phyloP scores from a whole-genome alignment of 78 protist genomes.

The Pirum gemmata region DNA sequence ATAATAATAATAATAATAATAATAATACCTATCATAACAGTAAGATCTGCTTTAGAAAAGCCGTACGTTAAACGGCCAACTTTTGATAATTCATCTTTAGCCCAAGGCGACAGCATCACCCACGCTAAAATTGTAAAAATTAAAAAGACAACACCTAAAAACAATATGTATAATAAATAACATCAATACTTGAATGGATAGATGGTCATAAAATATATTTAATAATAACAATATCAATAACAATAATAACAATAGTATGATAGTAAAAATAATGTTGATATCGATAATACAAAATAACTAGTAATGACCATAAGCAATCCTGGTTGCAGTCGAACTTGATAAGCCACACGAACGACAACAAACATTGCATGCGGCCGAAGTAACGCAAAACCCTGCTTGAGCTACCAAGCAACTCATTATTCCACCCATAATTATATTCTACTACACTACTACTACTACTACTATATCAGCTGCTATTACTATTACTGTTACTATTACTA shows the following conservation, averaged over 20 bases:
- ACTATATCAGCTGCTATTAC: too few species aligned
- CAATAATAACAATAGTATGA: too few species aligned
- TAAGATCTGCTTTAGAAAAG: too few species aligned
- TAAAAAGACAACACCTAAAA: slow-evolving; percentile 29
- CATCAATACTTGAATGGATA: too few species aligned
- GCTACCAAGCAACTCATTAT: slow-evolving; percentile 26
- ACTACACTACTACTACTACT: too few species aligned
- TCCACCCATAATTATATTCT: slow-evolving; percentile 47
- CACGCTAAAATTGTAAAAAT: slow-evolving; percentile 20
- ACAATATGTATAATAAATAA: too few species aligned
- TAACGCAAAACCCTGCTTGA: slow-evolving; percentile 4
- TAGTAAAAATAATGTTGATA: neutral
- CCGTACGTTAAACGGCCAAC: neutral
- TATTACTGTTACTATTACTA: too few species aligned
- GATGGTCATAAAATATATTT: too few species aligned
- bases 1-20: too few species aligned
- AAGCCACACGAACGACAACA: slow-evolving; percentile 23
- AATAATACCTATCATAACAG: too few species aligned
- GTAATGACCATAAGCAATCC: slow-evolving; percentile 25
- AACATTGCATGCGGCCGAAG: slow-evolving; percentile 29
- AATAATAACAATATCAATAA: too few species aligned
- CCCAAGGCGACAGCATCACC: slow-evolving; percentile 35
- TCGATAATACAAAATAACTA: neutral
- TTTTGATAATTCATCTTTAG: neutral
- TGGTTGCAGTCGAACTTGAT: slow-evolving; percentile 31